Evolutionary conservation across 2,329 filamentous ascomycete species (phyloP).

Genomic region (Pseudocercospora crystallina): DNA sequence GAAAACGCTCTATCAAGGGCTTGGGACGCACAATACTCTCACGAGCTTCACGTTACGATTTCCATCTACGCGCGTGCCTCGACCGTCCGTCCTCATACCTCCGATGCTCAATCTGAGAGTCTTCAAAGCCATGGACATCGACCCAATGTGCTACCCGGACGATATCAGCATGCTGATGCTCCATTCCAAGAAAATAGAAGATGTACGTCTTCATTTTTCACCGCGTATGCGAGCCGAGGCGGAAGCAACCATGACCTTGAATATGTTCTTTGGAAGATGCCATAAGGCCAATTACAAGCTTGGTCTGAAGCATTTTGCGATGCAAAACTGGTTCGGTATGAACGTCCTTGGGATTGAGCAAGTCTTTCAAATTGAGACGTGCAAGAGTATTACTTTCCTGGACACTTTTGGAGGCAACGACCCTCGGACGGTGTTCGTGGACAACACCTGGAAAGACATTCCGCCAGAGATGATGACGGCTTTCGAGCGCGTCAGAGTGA

Average conservation of each 20-base stretch:
- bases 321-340: slow-evolving; percentile 60
- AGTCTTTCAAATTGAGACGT: slow-evolving; percentile 41
- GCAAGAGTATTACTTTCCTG: slow-evolving; percentile 55
- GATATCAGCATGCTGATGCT: slow-evolving; percentile 58
- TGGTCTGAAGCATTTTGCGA: slow-evolving; percentile 49
- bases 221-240: slow-evolving; percentile 61
- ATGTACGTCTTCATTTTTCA: slow-evolving; percentile 60
- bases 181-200: slow-evolving; percentile 54
- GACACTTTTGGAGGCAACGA: slow-evolving; percentile 51
- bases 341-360: slow-evolving; percentile 49
- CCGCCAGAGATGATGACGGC: slow-evolving; percentile 15
- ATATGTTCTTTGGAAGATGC: slow-evolving; percentile 58
- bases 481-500: slow-evolving; percentile 23
- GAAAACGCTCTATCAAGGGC: slow-evolving; percentile 58
- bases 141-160: slow-evolving; percentile 64
- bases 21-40: slow-evolving; percentile 51
- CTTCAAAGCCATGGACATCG: slow-evolving; percentile 59
- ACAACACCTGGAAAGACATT: slow-evolving; percentile 52
- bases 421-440: slow-evolving; percentile 52
- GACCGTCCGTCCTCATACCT: slow-evolving; percentile 57
- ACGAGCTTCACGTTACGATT: slow-evolving; percentile 57
- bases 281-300: slow-evolving; percentile 49
- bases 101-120: slow-evolving; percentile 55
- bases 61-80: slow-evolving; percentile 56
- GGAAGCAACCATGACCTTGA: slow-evolving; percentile 57